Conservation (phyloP, 2,329 filamentous ascomycete species). For the Corinectria fuckeliana region DNA sequence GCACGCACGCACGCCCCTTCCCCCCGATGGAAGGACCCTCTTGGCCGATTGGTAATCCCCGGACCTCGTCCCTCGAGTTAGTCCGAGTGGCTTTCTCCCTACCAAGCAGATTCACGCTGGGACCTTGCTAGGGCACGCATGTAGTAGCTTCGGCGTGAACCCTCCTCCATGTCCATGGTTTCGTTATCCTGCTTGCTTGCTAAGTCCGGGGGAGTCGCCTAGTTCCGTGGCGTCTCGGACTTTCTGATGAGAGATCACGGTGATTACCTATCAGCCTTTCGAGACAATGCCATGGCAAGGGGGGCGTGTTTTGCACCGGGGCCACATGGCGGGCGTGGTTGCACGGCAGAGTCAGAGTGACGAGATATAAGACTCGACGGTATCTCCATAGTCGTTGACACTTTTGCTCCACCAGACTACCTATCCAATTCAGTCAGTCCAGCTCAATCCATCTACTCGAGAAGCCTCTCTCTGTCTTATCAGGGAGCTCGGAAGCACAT, state of each 20-base stretch:
- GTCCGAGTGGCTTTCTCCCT: slow-evolving; percentile 19
- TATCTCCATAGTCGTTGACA: not conserved
- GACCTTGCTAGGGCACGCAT: no score
- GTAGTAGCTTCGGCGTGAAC: no score
- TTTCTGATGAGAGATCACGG: not conserved
- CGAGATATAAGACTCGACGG: slow-evolving; percentile 13
- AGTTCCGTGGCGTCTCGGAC: not conserved
- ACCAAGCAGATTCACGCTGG: no score
- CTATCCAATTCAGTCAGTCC: no score
- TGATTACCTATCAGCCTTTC: slow-evolving; percentile 11
- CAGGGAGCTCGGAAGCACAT: not conserved
- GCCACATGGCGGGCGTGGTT: not conserved
- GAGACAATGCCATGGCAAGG: not conserved
- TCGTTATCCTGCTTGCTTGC: not conserved
- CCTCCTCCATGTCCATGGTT: no score
- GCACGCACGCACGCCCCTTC: not conserved
- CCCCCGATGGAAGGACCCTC: not conserved
- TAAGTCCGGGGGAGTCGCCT: not conserved
- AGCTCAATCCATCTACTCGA: not conserved
- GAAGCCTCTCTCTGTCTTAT: not conserved
- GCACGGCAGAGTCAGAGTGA: not conserved
- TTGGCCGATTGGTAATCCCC: slow-evolving; percentile 34
- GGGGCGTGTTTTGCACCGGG: no score
- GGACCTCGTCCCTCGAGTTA: slow-evolving; percentile 7
- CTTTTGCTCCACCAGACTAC: not conserved